Conservation (phyloP, 257 asterid species). For the Solanum virginianum region DNA sequence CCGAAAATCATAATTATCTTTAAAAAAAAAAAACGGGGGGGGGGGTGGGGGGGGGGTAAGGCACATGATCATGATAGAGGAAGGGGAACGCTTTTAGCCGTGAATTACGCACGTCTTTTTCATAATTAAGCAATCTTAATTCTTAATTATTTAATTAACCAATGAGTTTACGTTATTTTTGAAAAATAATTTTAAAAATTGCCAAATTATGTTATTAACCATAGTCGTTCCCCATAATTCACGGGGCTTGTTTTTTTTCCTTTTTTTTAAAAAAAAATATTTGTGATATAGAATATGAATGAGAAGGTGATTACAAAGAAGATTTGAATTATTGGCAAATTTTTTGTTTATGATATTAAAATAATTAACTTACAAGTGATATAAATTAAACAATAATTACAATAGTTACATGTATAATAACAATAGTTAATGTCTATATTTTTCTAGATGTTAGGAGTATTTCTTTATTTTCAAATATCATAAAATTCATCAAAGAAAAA, state of each 20-base stretch:
- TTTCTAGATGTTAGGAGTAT: background rate
- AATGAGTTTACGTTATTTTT: background rate
- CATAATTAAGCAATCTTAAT: slow-evolving; percentile 8
- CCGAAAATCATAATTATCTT: too few relatives aligned
- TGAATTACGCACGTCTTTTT: slow-evolving; percentile 55
- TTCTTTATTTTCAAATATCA: background rate
- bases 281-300: background rate
- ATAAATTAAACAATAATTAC: too few relatives aligned
- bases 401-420: too few relatives aligned
- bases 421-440: background rate
- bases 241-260: background rate
- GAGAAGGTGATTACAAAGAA: background rate
- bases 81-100: slow-evolving; percentile 19
- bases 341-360: background rate
- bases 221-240: slow-evolving; percentile 8
- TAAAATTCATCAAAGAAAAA: too few relatives aligned
- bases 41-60: background rate
- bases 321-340: background rate
- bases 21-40: too few relatives aligned
- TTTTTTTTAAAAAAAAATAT: background rate
- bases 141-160: background rate
- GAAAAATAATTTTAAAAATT: background rate
- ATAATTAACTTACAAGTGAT: background rate
- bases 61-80: background rate
- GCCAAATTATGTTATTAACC: background rate